Evolutionary conservation across 2,329 filamentous ascomycete genomes (phyloP).

Genomic region (Balansia obtecta): DNA sequence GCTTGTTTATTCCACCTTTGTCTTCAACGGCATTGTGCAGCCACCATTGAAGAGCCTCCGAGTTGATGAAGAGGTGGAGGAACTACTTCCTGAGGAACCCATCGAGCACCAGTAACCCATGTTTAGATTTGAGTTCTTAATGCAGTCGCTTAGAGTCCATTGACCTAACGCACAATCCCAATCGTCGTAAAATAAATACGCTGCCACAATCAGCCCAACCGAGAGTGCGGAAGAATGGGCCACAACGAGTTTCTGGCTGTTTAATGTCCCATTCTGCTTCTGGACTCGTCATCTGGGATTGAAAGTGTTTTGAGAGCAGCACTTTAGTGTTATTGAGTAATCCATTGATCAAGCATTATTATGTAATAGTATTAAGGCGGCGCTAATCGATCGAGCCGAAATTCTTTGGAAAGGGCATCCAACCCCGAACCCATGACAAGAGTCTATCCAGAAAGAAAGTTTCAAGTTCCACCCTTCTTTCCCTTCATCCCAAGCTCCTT

Average conservation of each 20-base stretch:
- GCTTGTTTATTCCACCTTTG: conserved; percentile 89
- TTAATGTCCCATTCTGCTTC: no score
- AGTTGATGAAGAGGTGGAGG: conserved; percentile 40
- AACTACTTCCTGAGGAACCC: conserved; percentile 68
- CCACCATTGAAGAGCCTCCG: conserved; percentile 64
- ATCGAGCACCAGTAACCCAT: conserved; percentile 50
- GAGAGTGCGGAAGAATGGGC: no score
- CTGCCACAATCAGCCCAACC: neutral
- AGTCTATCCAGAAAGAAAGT: neutral
- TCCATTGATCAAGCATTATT: no score
- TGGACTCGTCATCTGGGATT: no score
- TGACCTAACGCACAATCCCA: neutral
- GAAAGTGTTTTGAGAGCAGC: no score
- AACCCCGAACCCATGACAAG: neutral
- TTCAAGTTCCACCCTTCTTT: conserved; percentile 1
- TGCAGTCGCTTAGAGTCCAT: neutral
- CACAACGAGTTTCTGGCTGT: no score
- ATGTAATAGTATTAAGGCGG: no score
- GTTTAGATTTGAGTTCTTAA: neutral
- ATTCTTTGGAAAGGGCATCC: no score
- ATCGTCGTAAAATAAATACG: neutral
- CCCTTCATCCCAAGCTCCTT: conserved; percentile 15
- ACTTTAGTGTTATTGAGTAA: no score
- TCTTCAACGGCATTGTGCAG: conserved; percentile 89
- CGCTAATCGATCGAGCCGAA: no score